A percentile compares a stretch with the other conserved stretches of the same genome.
Conservation (phyloP, 2,329 filamentous ascomycete genomes). For the Ciborinia camelliae region DNA sequence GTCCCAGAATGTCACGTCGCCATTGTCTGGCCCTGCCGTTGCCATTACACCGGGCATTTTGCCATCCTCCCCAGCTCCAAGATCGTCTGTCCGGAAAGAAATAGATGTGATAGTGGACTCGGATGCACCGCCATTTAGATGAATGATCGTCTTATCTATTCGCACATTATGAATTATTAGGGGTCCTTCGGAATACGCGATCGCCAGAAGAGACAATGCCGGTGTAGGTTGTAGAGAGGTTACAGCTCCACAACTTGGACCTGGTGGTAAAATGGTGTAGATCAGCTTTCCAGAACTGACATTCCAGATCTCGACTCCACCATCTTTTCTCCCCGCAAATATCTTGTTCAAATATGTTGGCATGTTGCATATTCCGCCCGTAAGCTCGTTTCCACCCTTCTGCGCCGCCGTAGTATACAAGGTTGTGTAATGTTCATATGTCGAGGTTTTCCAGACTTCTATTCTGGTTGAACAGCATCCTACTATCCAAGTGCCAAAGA, state of each 20-base stretch:
- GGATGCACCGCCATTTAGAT: slow-evolving; percentile 62
- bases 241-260: slow-evolving; percentile 71
- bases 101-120: slow-evolving; percentile 73
- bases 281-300: slow-evolving; percentile 87
- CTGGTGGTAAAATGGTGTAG: slow-evolving; percentile 80
- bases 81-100: slow-evolving; percentile 83
- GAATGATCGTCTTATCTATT: slow-evolving; percentile 69
- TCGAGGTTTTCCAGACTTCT: slow-evolving; percentile 84
- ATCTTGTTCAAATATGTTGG: slow-evolving; percentile 96
- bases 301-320: slow-evolving; percentile 96
- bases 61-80: slow-evolving; percentile 85
- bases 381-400: slow-evolving; percentile 64
- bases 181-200: slow-evolving; percentile 78
- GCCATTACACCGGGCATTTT: slow-evolving; percentile 89
- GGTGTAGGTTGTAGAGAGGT: slow-evolving; percentile 83
- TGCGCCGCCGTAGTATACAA: slow-evolving; percentile 56
- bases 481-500: slow-evolving; percentile 90
- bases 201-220: slow-evolving; percentile 78
- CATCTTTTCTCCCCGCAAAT: slow-evolving; percentile 82
- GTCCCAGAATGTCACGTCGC: slow-evolving; percentile 95
- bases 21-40: slow-evolving; percentile 72
- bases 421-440: slow-evolving; percentile 86
- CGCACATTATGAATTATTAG: slow-evolving; percentile 79
- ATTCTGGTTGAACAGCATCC: slow-evolving; percentile 72
- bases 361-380: slow-evolving; percentile 78